These are phyloP conservation scores for Emergomyces pasteurianus DNA, from an alignment of 2,329 filamentous ascomycete species.

Conservation along the genomic window DNA sequence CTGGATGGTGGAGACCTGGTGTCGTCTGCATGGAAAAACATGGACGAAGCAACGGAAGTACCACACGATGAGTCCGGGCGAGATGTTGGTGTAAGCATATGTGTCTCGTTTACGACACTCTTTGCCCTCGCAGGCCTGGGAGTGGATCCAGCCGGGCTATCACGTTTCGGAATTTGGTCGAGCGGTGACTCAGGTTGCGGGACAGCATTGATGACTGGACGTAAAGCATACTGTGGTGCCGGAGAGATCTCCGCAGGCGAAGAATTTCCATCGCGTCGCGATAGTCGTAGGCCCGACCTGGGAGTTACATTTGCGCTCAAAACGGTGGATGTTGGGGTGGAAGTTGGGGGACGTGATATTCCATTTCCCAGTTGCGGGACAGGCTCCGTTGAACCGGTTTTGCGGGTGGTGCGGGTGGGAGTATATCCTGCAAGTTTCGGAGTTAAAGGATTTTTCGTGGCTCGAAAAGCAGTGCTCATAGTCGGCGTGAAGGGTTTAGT, in stretches of 20 bases:
- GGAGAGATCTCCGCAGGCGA: constrained; percentile 48
- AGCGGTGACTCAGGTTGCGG: not conserved
- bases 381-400: constrained; percentile 23
- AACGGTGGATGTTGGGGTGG: constrained; percentile 43
- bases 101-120: constrained; percentile 27
- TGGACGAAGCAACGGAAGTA: constrained; percentile 34
- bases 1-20: constrained; percentile 42
- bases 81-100: constrained; percentile 15
- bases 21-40: constrained; percentile 90
- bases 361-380: constrained; percentile 19
- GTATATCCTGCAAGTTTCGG: constrained; percentile 42
- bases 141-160: constrained; percentile 19
- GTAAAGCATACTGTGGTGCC: constrained; percentile 17
- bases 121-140: constrained; percentile 24
- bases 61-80: constrained; percentile 25
- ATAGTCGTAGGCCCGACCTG: constrained; percentile 61
- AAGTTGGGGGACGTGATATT: constrained; percentile 36
- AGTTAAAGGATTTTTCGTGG: constrained; percentile 44
- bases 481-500: constrained; percentile 54
- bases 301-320: constrained; percentile 63
- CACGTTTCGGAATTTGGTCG: constrained; percentile 19
- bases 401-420: constrained; percentile 19
- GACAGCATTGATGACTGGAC: constrained; percentile 10
- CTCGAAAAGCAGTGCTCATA: constrained; percentile 49
- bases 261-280: constrained; percentile 55